Evolutionary conservation across 257 asterid species (phyloP), one percentile per base, ranked within the genome.

Genomic region (Oldenlandia corymbosa): DNA sequence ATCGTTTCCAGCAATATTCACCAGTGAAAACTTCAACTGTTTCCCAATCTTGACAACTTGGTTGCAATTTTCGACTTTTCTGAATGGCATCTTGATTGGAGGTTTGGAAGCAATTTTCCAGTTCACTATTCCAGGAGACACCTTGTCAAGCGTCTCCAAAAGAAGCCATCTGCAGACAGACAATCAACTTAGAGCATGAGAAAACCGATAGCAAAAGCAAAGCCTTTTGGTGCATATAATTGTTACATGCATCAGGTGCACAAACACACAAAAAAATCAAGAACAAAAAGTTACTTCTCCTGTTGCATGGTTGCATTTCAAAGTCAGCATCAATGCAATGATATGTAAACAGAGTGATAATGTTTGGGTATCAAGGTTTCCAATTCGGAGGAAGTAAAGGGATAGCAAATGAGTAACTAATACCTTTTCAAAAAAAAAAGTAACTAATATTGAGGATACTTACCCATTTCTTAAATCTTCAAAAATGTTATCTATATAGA

Each of bases 381-480:
- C n/a, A n/a, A n/a, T n/a, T n/a, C n/a, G n/a, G n/a, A n/a, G n/a
- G n/a, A n/a, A n/a, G n/a, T n/a, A n/a, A n/a, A n/a, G n/a, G n/a
- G n/a, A n/a, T n/a, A n/a, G n/a, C n/a, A n/a, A n/a, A n/a, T n/a
- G n/a, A n/a, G n/a, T n/a, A n/a, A n/a, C n/a, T n/a, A n/a, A n/a
- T n/a, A n/a, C n/a, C n/a, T n/a, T n/a, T n/a, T n/a, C n/a, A n/a
- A 26, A 18, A 23, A 45, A 12, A 47, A 26, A 57, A 30, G 3
- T 32, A 27, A n/a, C 17, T 36, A 13, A 56, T 56, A 27, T 32
- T 57, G 67, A 68, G 50, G 43, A 23, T 20, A 77, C 86, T 77
- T 67, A 89, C 99, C 98, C 99, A 52, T 89, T 80, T 73, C 97
- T 89, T 65, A 92, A 89, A 81, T 92, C 99, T 84, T 92, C 99